A percentile compares a stretch with the other conserved stretches of the same genome.
These are phyloP conservation scores for Clarireedia monteithiana DNA, from an alignment of 2,329 filamentous ascomycete species.

Conservation along the genomic window DNA sequence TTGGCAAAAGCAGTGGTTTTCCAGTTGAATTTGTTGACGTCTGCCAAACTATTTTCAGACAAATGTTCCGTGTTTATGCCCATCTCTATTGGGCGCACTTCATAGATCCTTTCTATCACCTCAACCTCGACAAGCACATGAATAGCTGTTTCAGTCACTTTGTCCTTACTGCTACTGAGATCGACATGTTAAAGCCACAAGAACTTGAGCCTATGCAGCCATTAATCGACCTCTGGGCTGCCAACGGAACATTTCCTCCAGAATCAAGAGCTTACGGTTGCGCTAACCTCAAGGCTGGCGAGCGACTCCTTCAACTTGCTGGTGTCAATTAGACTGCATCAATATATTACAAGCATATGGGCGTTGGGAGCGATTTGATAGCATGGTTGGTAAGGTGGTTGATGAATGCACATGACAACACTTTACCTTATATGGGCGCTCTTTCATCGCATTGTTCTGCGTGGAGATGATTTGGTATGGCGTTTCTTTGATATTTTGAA, in stretches of 20 bases:
- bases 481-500: constrained; percentile 2
- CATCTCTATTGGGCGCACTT: constrained; percentile 98
- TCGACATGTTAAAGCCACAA: constrained; percentile 77
- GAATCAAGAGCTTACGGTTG: constrained; percentile 62
- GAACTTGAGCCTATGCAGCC: constrained; percentile 96
- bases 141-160: constrained; percentile 88
- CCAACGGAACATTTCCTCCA: constrained; percentile 77
- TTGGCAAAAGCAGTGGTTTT: constrained; percentile 89
- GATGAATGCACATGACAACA: constrained; percentile 9
- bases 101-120: constrained; percentile 72
- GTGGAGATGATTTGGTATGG: constrained; percentile 3
- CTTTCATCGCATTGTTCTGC: constrained; percentile 4
- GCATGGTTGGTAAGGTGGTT: constrained; percentile 4
- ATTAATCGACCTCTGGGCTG: constrained; percentile 84
- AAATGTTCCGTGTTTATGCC: constrained; percentile 98
- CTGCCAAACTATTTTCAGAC: constrained; percentile 89
- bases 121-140: constrained; percentile 72
- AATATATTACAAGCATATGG: constrained; percentile 6
- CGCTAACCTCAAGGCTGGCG: constrained; percentile 53
- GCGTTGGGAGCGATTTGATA: constrained; percentile 9
- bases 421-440: background rate
- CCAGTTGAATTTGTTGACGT: constrained; percentile 83
- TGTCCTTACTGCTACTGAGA: constrained; percentile 68
- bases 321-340: constrained; percentile 8
- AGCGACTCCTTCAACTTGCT: constrained; percentile 40